These are phyloP conservation scores for Periconia macrospinosa DNA, from an alignment of 2,329 filamentous ascomycete genomes.

Conservation along the genomic window DNA sequence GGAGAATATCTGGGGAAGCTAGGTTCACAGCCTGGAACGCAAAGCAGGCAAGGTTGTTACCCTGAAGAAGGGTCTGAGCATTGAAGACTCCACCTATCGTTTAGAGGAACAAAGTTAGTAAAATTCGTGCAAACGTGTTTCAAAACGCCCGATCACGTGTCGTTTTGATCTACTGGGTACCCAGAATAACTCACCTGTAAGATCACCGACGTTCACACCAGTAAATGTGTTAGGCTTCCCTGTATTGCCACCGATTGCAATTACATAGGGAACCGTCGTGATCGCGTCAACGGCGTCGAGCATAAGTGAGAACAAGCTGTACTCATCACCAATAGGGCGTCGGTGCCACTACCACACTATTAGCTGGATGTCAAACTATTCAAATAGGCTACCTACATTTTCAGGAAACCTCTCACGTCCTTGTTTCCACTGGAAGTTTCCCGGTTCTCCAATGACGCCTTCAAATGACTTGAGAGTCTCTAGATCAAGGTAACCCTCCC, in stretches of 20 bases:
- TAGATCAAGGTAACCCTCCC: constrained; percentile 38
- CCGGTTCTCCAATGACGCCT: constrained; percentile 37
- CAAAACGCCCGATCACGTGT: too few species aligned
- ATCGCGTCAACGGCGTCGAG: constrained; percentile 4
- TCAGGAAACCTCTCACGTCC: constrained; percentile 46
- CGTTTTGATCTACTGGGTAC: too few species aligned
- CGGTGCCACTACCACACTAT: constrained; percentile 41
- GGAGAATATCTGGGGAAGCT: not conserved
- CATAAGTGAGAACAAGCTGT: not conserved
- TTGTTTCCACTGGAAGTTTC: constrained; percentile 31
- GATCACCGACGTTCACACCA: constrained; percentile 36
- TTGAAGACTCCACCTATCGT: constrained; percentile 52
- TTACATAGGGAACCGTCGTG: constrained; percentile 30
- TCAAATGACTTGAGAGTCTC: constrained; percentile 45
- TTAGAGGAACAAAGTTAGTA: too few species aligned
- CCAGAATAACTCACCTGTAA: too few species aligned
- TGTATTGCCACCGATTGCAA: constrained; percentile 40
- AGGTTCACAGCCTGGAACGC: constrained; percentile 33
- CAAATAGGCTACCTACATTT: not conserved
- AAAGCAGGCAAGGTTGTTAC: constrained; percentile 54
- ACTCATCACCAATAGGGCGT: constrained; percentile 15
- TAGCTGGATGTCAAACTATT: not conserved
- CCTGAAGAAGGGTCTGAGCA: constrained; percentile 45
- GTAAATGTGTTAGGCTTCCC: constrained; percentile 38
- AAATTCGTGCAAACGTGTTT: too few species aligned